These are phyloP conservation scores for Brassica napus DNA, from an alignment of 345 rosid genomes.

Conservation along the genomic window Da-Ae NC_063443.1:7500501-7501000, in stretches of 20 bases:
- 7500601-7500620: not conserved
- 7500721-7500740: slow-evolving; percentile 9
- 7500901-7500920: slow-evolving; percentile 15
- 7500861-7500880: not conserved
- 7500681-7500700: not conserved
- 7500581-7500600: not conserved
- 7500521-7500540: slow-evolving; percentile 70
- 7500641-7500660: not conserved
- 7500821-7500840: not conserved
- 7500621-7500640: slow-evolving; percentile 12
- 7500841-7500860: not conserved
- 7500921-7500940: slow-evolving; percentile 7
- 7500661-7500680: not conserved
- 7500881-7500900: slow-evolving; percentile 26
- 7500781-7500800: slow-evolving; percentile 10
- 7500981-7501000: slow-evolving; percentile 8
- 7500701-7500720: not conserved
- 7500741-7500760: slow-evolving; percentile 15
- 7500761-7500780: not conserved
- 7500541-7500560: slow-evolving; percentile 12
- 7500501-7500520: slow-evolving; percentile 73
- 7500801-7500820: not conserved
- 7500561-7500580: slow-evolving; percentile 5
- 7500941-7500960: slow-evolving; percentile 17
- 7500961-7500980: slow-evolving; percentile 2